Evolutionary conservation across 2,329 filamentous ascomycete species (phyloP), one percentile per base, ranked within the genome.

Genomic region (Trichoderma aggressivum): DNA sequence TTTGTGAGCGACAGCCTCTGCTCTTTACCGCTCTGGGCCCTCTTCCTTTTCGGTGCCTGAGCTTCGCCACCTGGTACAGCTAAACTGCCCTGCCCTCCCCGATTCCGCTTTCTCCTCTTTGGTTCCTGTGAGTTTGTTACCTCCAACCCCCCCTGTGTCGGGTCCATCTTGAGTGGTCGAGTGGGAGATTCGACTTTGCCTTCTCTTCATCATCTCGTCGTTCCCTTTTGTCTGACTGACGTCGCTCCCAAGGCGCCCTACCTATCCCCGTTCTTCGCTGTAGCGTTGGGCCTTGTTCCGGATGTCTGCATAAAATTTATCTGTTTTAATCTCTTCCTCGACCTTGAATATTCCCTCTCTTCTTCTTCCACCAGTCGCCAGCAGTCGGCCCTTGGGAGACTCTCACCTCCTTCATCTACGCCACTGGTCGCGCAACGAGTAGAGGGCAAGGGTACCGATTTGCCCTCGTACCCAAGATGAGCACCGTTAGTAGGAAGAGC

Each of bases 401-500:
- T 7, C 36, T 50, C 10, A 16, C 59, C 39, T 24, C 56, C 60
- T 39, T 59, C 64, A 53, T 30, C 43, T 11, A 55, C 65, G 21
- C 58, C 59, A 55, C 50, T 64, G 61, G 53, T 66, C 55, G 63
- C 32, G n/a, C 21, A 36, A 43, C 55, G 60, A 60, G 18, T 34
- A 34, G 43, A 53, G 53, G 67, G 43, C 66, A 71, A 62, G 28
- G 30, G 47, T 39, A 56, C 24, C 62, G 39, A 34, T 53, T 61
- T 47, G 60, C 53, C 36, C 32, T 32, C 56, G 69, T 73, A 77
- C 76, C 82, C 86, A 82, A 58, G 75, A 88, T 89, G 87, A 87
- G 85, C 79, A 81, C 84, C 80, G 86, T 88, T 76, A 83, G 82
- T 73, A 87, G 84, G 79, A 87, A 83, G 78, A 80, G 85, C 76